These are phyloP conservation scores for Gossypium arboreum DNA, from an alignment of 345 rosid genomes.

Conservation along the genomic window DNA sequence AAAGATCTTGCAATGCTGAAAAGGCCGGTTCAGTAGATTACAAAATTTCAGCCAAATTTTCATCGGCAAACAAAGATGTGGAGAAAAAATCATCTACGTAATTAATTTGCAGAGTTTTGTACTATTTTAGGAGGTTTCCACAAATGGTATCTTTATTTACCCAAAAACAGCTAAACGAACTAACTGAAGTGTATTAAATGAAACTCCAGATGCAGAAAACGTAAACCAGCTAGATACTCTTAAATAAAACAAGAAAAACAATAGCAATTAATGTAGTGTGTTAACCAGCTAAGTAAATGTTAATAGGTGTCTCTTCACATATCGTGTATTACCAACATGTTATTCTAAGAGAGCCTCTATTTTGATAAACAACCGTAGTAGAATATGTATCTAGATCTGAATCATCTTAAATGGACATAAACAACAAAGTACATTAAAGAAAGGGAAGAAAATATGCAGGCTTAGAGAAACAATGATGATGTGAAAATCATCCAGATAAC, in stretches of 20 bases:
- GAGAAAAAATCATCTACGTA: neutral
- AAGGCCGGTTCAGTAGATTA: neutral
- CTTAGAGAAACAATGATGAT: neutral
- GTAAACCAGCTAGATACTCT: neutral
- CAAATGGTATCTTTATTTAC: neutral
- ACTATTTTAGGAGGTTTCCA: neutral
- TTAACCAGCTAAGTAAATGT: neutral
- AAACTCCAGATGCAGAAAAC: neutral
- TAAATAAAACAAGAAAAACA: neutral
- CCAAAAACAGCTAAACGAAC: slow-evolving; percentile 1
- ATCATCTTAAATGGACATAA: neutral
- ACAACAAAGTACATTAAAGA: neutral
- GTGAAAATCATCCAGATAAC: slow-evolving; percentile 18
- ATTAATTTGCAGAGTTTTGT: neutral
- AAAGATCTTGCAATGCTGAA: neutral
- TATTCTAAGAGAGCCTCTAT: neutral
- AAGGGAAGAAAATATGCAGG: neutral
- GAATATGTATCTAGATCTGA: neutral
- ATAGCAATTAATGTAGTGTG: neutral
- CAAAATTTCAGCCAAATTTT: neutral
- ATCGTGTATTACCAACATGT: neutral
- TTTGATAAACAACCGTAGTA: neutral
- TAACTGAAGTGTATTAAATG: neutral
- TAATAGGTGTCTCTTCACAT: neutral
- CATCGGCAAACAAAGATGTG: neutral